Conservation (phyloP, 2,329 filamentous ascomycete genomes). For the Dothiorella sarmentorum region DNA sequence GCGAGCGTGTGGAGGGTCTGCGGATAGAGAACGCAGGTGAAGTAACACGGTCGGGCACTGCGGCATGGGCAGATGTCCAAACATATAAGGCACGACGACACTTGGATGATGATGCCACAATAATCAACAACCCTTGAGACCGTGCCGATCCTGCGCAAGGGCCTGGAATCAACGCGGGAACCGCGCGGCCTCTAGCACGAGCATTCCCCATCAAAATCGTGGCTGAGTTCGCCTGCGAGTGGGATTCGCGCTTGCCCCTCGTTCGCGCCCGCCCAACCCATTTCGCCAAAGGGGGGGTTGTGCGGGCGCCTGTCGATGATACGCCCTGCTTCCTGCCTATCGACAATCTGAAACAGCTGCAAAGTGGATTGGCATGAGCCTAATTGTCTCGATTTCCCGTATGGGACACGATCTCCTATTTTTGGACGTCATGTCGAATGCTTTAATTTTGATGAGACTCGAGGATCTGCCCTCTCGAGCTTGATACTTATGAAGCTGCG, state of each 20-base stretch:
- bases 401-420: conserved; percentile 14
- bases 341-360: conserved; percentile 15
- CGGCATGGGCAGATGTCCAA: conserved; percentile 11
- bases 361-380: neutral
- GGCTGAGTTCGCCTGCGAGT: neutral
- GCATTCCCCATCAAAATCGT: conserved; percentile 16
- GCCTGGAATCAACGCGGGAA: conserved; percentile 10
- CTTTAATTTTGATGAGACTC: conserved; percentile 9
- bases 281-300: conserved; percentile 2
- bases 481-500: conserved; percentile 9
- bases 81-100: conserved; percentile 11
- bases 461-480: conserved; percentile 6
- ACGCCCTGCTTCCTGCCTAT: conserved; percentile 6
- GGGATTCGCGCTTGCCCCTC: conserved; percentile 12
- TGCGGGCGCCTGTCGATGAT: conserved; percentile 7
- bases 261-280: conserved; percentile 12
- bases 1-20: conserved; percentile 10
- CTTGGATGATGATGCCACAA: conserved; percentile 14
- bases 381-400: neutral
- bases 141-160: conserved; percentile 12
- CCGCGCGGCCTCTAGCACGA: conserved; percentile 15
- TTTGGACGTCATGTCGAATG: conserved; percentile 16
- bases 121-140: neutral
- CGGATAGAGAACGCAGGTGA: neutral
- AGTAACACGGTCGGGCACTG: neutral